Base-by-base conservation (phyloP, 2,329 filamentous ascomycete genomes). In the Xylariaceae sp. region DNA sequence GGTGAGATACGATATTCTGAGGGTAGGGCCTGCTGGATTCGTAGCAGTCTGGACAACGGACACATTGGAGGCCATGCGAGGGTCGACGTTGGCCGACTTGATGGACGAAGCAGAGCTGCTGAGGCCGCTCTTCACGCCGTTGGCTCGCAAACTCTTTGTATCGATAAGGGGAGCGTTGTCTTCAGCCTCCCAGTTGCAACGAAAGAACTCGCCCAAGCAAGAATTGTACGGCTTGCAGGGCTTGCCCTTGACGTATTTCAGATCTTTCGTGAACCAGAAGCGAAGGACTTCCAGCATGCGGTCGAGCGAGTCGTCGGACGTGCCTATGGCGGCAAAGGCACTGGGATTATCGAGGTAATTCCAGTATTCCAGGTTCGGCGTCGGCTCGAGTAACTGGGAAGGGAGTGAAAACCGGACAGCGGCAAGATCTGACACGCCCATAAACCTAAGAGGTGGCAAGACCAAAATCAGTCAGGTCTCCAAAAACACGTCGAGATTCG, bases 141-240 rank as follows among this genome's bases (percentile, higher is more conserved):
- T 69, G 15, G 54, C 51, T 30, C 17, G 9, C 13, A 82, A 71
- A 10, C 73, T 73, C 51, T 73, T 74, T 37, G 82, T 84, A 61
- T 78, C 71, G 72, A 92, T 87, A 59, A 80, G 80, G 1, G 89
- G 88, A 6, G 87, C 84, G 65, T 86, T 87, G 71, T 93, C 88
- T 71, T 92, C 87, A 15, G 95, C 88, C 71, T 97, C 90, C 93
- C 93, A 99, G 72, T 93, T 96, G 75, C 94, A 97, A 84, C 96
- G 73, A 78, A 99, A 99, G 77, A 99, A 99, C 78, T 99, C 94
- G 65, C 94, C 94, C 54, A 99, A 77, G 41, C 92, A 92, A 52
- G 92, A 97, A 76, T 99, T 99, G 78, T 99, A 99, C 9, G 94
- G 94, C 76, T 99, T 99, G 85, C 93, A 97, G 49, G 94, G 94